phyloP scores from a whole-genome alignment of 371 early-diverging fungal genomes.

The Blakeslea trispora region DNA sequence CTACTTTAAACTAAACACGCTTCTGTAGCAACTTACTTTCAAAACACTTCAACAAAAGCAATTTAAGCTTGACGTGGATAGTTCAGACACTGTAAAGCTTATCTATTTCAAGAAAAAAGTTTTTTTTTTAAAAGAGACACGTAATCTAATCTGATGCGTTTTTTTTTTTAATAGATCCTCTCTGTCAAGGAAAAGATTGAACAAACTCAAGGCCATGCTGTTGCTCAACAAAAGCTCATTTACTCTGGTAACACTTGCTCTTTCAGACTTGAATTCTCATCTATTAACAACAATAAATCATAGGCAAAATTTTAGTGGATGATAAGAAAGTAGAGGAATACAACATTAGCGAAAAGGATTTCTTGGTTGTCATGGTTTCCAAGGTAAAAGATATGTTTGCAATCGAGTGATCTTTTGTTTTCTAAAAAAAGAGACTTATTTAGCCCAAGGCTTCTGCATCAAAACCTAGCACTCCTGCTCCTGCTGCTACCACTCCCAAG shows the following conservation, averaged over 20 bases:
- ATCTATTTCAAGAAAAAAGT: background rate
- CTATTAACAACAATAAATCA: background rate
- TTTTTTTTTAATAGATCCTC: constrained; percentile 64
- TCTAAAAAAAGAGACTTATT: no score
- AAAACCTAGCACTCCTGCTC: constrained; percentile 34
- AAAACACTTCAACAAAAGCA: constrained; percentile 89
- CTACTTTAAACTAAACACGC: background rate
- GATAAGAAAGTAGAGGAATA: constrained; percentile 74
- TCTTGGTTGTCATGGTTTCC: constrained; percentile 92
- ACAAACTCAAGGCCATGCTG: constrained; percentile 67
- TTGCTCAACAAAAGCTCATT: constrained; percentile 84
- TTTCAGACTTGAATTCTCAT: no score
- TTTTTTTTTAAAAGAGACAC: background rate
- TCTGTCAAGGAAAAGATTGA: constrained; percentile 81
- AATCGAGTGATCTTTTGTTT: no score
- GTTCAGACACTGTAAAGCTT: constrained; percentile 60
- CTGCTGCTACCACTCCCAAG: constrained; percentile 23
- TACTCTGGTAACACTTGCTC: constrained; percentile 83
- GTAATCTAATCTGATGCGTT: background rate
- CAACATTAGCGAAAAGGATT: constrained; percentile 87
- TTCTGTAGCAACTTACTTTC: constrained; percentile 73
- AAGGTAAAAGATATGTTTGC: constrained; percentile 61
- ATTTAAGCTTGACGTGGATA: constrained; percentile 82
- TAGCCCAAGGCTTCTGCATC: constrained; percentile 60
- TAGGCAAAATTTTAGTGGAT: constrained; percentile 90